Conservation (phyloP, 768 basidiomycete species). For the Tricholoma flavovirens region DNA sequence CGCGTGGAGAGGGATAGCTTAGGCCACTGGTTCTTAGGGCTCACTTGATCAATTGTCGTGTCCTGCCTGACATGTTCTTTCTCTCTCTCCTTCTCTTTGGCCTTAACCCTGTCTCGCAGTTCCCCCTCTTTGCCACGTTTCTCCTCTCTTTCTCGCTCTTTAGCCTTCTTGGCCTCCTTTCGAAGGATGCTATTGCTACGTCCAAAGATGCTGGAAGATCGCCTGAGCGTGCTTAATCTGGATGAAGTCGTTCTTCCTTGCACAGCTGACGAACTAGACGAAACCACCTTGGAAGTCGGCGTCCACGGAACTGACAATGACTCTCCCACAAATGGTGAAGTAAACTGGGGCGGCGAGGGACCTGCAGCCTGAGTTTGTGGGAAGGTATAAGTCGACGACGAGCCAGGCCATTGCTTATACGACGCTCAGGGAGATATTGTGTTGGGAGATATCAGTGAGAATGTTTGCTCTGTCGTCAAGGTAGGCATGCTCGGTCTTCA, state of each 20-base stretch:
- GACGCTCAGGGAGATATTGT: constrained; percentile 1
- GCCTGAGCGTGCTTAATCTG: constrained; percentile 15
- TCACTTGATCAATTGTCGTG: background rate
- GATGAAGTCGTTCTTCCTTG: constrained; percentile 16
- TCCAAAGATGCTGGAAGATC: constrained; percentile 16
- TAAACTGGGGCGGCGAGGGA: constrained; percentile 5
- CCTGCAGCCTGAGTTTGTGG: background rate
- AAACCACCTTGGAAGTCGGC: background rate
- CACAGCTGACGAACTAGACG: constrained; percentile 3
- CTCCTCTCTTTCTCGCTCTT: constrained; percentile 16
- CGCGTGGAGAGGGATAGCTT: constrained; percentile 25
- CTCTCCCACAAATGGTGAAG: background rate
- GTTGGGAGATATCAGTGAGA: background rate
- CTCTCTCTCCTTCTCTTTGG: constrained; percentile 8
- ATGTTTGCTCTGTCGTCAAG: constrained; percentile 11
- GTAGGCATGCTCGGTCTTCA: constrained; percentile 25
- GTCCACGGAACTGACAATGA: background rate
- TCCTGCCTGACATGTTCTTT: constrained; percentile 2
- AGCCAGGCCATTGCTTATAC: constrained; percentile 3
- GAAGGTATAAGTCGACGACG: constrained; percentile 1
- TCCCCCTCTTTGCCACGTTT: constrained; percentile 14
- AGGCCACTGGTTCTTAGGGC: constrained; percentile 20
- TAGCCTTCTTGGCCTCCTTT: constrained; percentile 10
- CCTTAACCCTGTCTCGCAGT: constrained; percentile 19
- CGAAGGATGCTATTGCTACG: constrained; percentile 10